phyloP scores from a whole-genome alignment of 345 rosid genomes.

The Orychophragmus violaceus region DNA sequence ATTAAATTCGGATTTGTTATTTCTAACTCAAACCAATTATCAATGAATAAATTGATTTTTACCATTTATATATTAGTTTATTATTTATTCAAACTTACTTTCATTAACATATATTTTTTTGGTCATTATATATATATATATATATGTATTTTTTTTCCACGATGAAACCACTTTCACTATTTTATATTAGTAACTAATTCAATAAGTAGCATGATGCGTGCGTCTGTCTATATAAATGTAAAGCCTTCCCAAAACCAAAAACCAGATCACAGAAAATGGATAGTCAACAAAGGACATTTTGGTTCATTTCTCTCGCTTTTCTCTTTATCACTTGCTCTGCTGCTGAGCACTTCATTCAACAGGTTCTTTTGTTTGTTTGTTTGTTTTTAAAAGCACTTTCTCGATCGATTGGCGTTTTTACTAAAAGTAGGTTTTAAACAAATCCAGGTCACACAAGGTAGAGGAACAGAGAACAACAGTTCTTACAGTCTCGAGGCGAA shows the following conservation, averaged over 20 bases:
- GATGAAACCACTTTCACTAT: not conserved
- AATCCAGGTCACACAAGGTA: conserved; percentile 12
- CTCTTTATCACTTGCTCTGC: conserved; percentile 22
- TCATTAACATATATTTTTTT: no score
- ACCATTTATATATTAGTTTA: no score
- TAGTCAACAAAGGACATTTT: not conserved
- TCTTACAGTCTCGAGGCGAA: conserved; percentile 3
- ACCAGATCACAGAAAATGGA: conserved; percentile 3
- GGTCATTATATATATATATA: not conserved
- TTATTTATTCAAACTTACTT: no score
- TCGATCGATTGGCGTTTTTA: not conserved
- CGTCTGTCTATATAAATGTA: not conserved
- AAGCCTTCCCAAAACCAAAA: not conserved
- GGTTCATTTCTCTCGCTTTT: conserved; percentile 4
- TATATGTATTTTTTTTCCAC: not conserved
- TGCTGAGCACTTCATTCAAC: conserved; percentile 13
- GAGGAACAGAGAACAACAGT: conserved; percentile 8
- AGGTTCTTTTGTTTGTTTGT: not conserved
- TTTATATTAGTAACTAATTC: not conserved
- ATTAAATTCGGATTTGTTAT: no score
- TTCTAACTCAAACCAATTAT: no score
- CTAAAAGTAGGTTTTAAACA: not conserved
- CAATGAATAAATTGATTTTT: no score
- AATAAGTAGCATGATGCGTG: not conserved
- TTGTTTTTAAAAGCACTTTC: not conserved